These are phyloP conservation scores for Pyrenochaeta sp. DNA, from an alignment of 2,329 filamentous ascomycete species.

Conservation along the genomic window DNA sequence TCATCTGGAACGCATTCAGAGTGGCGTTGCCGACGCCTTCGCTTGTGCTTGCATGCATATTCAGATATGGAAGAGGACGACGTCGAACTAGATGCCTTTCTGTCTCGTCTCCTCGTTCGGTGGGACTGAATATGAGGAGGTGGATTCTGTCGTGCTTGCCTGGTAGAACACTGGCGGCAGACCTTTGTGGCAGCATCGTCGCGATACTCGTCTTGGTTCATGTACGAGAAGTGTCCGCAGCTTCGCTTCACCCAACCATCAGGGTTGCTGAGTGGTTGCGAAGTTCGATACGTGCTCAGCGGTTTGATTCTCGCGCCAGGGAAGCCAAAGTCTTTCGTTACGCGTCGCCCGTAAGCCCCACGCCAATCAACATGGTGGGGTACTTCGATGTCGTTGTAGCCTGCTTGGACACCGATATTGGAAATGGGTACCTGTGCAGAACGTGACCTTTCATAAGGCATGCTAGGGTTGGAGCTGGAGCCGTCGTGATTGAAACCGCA, in stretches of 20 bases:
- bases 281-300: slow-evolving; percentile 12
- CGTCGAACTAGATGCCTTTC: slow-evolving; percentile 19
- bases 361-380: slow-evolving; percentile 38
- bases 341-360: slow-evolving; percentile 39
- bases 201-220: slow-evolving; percentile 15
- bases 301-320: slow-evolving; percentile 41
- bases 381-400: slow-evolving; percentile 23
- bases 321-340: slow-evolving; percentile 43
- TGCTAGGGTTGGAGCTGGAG: slow-evolving; percentile 21
- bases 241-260: slow-evolving; percentile 34
- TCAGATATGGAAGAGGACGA: slow-evolving; percentile 9
- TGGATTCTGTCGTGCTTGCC: slow-evolving; percentile 7
- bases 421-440: slow-evolving; percentile 7
- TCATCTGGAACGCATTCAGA: slow-evolving; percentile 22
- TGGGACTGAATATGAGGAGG: slow-evolving; percentile 5
- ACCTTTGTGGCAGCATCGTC: slow-evolving; percentile 20
- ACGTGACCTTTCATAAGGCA: slow-evolving; percentile 16
- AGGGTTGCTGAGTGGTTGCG: slow-evolving; percentile 27
- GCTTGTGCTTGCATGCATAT: background rate
- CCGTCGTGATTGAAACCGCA: slow-evolving; percentile 34
- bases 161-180: slow-evolving; percentile 32
- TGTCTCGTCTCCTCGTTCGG: slow-evolving; percentile 12
- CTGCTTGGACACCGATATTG: slow-evolving; percentile 19
- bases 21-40: slow-evolving; percentile 16
- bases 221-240: slow-evolving; percentile 39